These are phyloP conservation scores for Ambrosia hybrid DNA, from an alignment of 140 eudicot genomes.

Conservation along the genomic window DNA sequence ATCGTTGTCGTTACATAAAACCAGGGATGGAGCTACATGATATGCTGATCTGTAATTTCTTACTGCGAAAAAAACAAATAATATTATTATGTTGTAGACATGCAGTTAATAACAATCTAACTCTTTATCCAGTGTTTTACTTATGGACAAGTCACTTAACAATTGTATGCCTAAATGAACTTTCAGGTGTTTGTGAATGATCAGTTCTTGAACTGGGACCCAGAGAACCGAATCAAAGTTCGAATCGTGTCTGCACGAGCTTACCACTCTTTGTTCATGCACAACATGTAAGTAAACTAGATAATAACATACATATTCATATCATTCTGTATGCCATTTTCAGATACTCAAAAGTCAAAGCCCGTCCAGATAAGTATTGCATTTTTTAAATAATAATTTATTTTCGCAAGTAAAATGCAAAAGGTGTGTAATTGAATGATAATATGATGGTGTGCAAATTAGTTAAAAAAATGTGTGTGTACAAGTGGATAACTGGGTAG, in stretches of 20 bases:
- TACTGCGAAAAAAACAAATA: neutral
- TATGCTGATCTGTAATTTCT: neutral
- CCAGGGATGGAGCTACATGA: conserved; percentile 4
- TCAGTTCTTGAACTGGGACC: conserved; percentile 97
- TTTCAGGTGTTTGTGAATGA: conserved; percentile 89
- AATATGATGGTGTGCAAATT: conserved; percentile 22
- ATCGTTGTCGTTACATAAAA: conserved; percentile 26
- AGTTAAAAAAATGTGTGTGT: conserved; percentile 31
- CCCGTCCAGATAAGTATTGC: conserved; percentile 58
- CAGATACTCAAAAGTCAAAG: conserved; percentile 42
- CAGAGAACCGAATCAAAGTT: conserved; percentile 85
- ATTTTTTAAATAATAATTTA: conserved; percentile 4
- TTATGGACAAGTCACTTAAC: neutral
- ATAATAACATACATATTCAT: neutral
- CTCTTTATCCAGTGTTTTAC: conserved; percentile 9
- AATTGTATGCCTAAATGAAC: conserved; percentile 10
- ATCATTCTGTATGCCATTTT: conserved; percentile 12
- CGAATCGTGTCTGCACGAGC: conserved; percentile 98
- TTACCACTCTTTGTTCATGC: conserved; percentile 97
- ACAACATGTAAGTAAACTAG: conserved; percentile 76
- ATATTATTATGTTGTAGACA: too few species aligned
- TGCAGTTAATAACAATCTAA: neutral
- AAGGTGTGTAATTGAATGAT: neutral
- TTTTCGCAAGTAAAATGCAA: conserved; percentile 10
- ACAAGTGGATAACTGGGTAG: conserved; percentile 77